These are phyloP conservation scores for Tetrapisispora fleetii DNA, from an alignment of 805 yeast species.

Conservation along the genomic window DNA sequence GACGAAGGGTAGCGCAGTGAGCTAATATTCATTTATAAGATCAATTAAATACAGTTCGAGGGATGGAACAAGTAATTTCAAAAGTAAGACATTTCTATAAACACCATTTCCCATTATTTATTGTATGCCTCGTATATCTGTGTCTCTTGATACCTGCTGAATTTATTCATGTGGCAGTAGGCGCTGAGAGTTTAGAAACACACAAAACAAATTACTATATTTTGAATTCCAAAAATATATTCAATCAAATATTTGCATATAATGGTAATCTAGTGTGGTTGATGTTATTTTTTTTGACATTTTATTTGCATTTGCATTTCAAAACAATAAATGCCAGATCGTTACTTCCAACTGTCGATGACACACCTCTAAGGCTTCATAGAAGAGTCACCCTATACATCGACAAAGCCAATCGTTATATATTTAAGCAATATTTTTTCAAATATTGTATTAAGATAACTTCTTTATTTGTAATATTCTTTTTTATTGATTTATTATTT, in stretches of 20 bases:
- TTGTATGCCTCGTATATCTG: neutral
- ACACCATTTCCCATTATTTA: neutral
- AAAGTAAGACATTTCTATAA: neutral
- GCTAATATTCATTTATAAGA: too few relatives aligned
- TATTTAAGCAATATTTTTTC: slow-evolving; percentile 13
- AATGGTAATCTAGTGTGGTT: slow-evolving; percentile 27
- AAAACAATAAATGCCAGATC: slow-evolving; percentile 4
- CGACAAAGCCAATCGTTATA: slow-evolving; percentile 5
- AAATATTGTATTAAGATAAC: slow-evolving; percentile 21
- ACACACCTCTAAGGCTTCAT: neutral
- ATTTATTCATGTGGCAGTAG: neutral
- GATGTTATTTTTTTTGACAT: slow-evolving; percentile 16
- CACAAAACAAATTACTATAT: slow-evolving; percentile 15
- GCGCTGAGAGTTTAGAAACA: neutral
- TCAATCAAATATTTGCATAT: slow-evolving; percentile 31
- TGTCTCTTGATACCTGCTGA: neutral
- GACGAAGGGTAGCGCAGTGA: neutral
- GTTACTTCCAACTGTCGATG: slow-evolving; percentile 6
- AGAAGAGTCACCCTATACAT: neutral
- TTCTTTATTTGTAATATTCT: slow-evolving; percentile 18
- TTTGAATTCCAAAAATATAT: slow-evolving; percentile 19
- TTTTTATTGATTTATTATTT: slow-evolving; percentile 27
- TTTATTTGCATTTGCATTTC: slow-evolving; percentile 12
- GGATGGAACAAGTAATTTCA: neutral
- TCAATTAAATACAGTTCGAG: neutral